phyloP scores from a whole-genome alignment of 2,329 filamentous ascomycete genomes.

The Curvularia lunata region DNA sequence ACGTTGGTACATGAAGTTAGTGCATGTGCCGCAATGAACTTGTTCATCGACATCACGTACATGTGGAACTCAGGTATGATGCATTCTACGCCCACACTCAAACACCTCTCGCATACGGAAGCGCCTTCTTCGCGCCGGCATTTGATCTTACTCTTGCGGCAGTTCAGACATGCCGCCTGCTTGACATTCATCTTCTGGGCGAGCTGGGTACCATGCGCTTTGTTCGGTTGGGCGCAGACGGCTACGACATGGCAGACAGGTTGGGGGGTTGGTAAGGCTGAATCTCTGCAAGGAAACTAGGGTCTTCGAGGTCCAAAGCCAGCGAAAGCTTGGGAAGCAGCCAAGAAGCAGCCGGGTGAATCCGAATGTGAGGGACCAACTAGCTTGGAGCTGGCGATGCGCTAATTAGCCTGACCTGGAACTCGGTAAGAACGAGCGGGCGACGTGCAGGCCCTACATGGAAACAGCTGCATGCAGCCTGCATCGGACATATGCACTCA shows the following conservation, averaged over 20 bases:
- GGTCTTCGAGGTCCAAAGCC: not conserved
- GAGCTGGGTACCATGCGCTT: not conserved
- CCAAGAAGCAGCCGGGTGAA: slow-evolving; percentile 2
- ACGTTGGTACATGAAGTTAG: not conserved
- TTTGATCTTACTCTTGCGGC: slow-evolving; percentile 71
- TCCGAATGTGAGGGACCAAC: slow-evolving; percentile 1
- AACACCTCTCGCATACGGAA: slow-evolving; percentile 66
- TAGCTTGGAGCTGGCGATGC: slow-evolving; percentile 2
- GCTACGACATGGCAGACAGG: slow-evolving; percentile 4
- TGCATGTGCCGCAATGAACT: not conserved
- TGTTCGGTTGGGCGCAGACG: not conserved
- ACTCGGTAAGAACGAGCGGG: slow-evolving; percentile 2
- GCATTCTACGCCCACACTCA: slow-evolving; percentile 65
- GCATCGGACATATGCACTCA: not conserved
- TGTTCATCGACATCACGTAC: not conserved
- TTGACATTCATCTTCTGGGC: slow-evolving; percentile 33
- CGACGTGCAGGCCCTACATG: slow-evolving; percentile 1
- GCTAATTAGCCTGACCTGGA: slow-evolving; percentile 10
- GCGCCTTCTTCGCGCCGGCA: slow-evolving; percentile 61
- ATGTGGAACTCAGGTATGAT: slow-evolving; percentile 72
- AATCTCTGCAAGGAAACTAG: not conserved
- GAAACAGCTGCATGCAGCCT: slow-evolving; percentile 1
- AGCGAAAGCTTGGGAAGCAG: not conserved
- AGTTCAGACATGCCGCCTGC: slow-evolving; percentile 66
- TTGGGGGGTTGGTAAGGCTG: not conserved